Percentiles rank a stretch among this genome's conserved stretches.
These are phyloP conservation scores for Syncephalastrum monosporum DNA, from an alignment of 371 early-diverging fungal species.

Conservation along the genomic window DNA sequence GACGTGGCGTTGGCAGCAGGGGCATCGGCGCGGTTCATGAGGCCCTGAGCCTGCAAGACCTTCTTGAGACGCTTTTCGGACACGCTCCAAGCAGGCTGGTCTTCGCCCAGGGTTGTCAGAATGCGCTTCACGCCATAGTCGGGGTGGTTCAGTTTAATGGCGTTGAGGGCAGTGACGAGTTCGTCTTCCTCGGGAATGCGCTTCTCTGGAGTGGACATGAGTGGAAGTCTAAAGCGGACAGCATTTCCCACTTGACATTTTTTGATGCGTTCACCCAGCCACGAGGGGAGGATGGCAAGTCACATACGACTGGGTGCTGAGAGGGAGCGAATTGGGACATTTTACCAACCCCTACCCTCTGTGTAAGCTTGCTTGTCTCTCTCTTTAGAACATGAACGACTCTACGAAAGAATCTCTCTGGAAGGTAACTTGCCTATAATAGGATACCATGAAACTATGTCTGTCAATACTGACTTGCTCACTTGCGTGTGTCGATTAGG, in stretches of 20 bases:
- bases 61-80: conserved; percentile 71
- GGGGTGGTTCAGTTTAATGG: conserved; percentile 51
- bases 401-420: conserved; percentile 52
- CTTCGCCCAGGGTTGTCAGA: conserved; percentile 36
- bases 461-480: not conserved
- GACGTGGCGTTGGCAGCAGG: not conserved
- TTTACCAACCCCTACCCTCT: conserved; percentile 7
- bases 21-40: conserved; percentile 21
- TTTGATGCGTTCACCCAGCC: conserved; percentile 2
- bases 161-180: conserved; percentile 38
- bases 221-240: not conserved
- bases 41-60: conserved; percentile 54
- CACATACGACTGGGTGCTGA: too few species aligned
- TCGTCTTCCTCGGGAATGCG: conserved; percentile 38
- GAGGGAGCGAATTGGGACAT: not conserved
- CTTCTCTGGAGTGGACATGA: conserved; percentile 26
- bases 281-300: too few species aligned
- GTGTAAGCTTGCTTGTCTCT: not conserved
- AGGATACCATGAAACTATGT: too few species aligned
- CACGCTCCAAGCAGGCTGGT: conserved; percentile 59
- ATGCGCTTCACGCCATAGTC: conserved; percentile 61
- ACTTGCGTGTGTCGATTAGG: conserved; percentile 19
- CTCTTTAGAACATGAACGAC: conserved; percentile 38
- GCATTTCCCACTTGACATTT: not conserved
- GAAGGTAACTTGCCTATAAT: conserved; percentile 29